Conservation (phyloP, 352 stramenopile species). For the Pythium myriotylum region DNA sequence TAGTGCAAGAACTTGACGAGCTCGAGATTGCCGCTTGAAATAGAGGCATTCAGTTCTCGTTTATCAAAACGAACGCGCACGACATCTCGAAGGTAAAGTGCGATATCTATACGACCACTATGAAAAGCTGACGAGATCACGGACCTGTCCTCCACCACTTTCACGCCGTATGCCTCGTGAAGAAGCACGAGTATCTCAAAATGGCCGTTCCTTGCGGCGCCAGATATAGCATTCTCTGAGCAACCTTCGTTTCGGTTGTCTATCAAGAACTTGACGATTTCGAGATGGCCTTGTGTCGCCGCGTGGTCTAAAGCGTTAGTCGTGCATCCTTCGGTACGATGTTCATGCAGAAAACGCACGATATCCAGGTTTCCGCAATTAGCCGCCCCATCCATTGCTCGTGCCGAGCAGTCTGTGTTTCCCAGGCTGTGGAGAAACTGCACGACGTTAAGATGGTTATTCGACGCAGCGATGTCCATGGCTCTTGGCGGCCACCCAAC, state of each 20-base stretch:
- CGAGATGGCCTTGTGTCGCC: not conserved
- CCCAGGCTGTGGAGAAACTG: not conserved
- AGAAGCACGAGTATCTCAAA: not conserved
- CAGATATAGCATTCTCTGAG: not conserved
- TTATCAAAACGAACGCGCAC: no score
- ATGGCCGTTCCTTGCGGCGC: not conserved
- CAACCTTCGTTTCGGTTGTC: not conserved
- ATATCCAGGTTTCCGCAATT: not conserved
- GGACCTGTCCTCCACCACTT: no score
- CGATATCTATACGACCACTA: no score
- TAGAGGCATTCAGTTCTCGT: no score
- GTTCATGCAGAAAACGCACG: not conserved
- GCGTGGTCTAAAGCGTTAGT: not conserved
- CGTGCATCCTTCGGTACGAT: not conserved
- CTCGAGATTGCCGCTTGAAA: no score
- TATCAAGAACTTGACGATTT: not conserved
- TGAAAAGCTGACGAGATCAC: no score
- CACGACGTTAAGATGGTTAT: not conserved
- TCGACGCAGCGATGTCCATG: not conserved
- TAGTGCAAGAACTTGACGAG: no score
- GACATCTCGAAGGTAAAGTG: no score
- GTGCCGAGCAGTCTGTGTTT: not conserved
- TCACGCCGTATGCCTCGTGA: not conserved
- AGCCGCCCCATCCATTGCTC: not conserved
- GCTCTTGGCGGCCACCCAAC: not conserved